Evolutionary conservation across 805 yeast species (phyloP).

Genomic region (Scheffersomyces ergatensis): DNA sequence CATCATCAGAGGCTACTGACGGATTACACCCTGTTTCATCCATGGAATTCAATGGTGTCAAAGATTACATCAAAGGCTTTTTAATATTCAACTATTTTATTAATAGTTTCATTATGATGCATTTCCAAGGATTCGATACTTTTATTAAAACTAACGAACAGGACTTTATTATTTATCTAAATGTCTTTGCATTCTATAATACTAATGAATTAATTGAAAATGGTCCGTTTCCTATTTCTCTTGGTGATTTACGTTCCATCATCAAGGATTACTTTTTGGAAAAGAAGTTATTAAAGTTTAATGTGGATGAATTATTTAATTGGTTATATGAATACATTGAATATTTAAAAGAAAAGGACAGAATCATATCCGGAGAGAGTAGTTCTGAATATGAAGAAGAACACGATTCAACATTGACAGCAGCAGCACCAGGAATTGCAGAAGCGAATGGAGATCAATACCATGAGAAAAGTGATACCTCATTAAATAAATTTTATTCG

Average conservation of each 20-base stretch:
- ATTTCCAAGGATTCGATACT: slow-evolving; percentile 40
- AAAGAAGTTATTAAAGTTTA: slow-evolving; percentile 29
- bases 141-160: slow-evolving; percentile 34
- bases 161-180: slow-evolving; percentile 41
- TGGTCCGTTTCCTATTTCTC: slow-evolving; percentile 16
- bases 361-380: background rate
- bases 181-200: slow-evolving; percentile 39
- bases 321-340: slow-evolving; percentile 41
- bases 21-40: slow-evolving; percentile 2
- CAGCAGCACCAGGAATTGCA: background rate
- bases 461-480: background rate
- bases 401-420: too few relatives aligned
- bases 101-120: slow-evolving; percentile 40
- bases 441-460: background rate
- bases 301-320: slow-evolving; percentile 30
- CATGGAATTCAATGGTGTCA: slow-evolving; percentile 16
- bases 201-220: slow-evolving; percentile 22
- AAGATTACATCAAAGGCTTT: slow-evolving; percentile 33
- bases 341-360: slow-evolving; percentile 30
- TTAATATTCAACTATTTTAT: slow-evolving; percentile 42
- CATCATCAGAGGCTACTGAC: slow-evolving; percentile 8
- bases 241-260: slow-evolving; percentile 8
- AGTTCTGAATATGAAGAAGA: background rate
- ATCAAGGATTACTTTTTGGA: slow-evolving; percentile 19
- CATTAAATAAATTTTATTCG: background rate